Percentiles rank a stretch among this genome's conserved stretches.
Evolutionary conservation across 1,139 yeast genomes (phyloP).

Genomic region (Trichomonascaceae sp.): DNA sequence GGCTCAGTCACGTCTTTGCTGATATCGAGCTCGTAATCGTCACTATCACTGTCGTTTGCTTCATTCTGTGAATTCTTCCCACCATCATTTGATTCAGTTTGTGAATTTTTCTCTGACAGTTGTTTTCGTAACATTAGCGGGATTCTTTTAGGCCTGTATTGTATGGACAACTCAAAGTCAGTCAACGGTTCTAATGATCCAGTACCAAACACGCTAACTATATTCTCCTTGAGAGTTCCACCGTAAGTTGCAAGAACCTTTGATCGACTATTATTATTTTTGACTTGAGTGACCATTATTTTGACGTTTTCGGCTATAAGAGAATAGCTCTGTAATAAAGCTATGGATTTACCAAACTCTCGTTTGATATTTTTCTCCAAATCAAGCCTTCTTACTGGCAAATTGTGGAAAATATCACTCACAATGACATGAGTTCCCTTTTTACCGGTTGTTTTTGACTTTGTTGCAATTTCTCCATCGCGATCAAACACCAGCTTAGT

Average conservation of each 20-base stretch:
- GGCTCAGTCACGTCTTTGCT: slow-evolving; percentile 1
- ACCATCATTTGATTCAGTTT: not conserved
- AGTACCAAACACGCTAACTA: slow-evolving; percentile 66
- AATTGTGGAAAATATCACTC: slow-evolving; percentile 44
- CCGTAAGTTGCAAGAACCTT: slow-evolving; percentile 41
- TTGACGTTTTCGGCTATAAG: slow-evolving; percentile 40
- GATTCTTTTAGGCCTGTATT: slow-evolving; percentile 10
- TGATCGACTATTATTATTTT: slow-evolving; percentile 15
- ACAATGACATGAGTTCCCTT: slow-evolving; percentile 53
- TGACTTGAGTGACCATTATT: slow-evolving; percentile 15
- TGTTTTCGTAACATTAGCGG: slow-evolving; percentile 1
- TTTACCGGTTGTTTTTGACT: slow-evolving; percentile 32
- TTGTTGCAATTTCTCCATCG: slow-evolving; percentile 44
- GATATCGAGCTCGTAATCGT: slow-evolving; percentile 6
- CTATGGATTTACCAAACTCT: slow-evolving; percentile 64
- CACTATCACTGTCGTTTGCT: not conserved
- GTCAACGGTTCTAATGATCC: slow-evolving; percentile 53
- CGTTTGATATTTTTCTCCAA: slow-evolving; percentile 59
- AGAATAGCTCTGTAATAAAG: slow-evolving; percentile 61
- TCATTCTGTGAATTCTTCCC: slow-evolving; percentile 6
- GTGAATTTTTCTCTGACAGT: slow-evolving; percentile 5
- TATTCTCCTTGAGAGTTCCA: slow-evolving; percentile 45
- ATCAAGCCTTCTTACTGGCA: slow-evolving; percentile 68
- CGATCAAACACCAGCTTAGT: slow-evolving; percentile 46
- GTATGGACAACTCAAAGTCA: slow-evolving; percentile 35